Evolutionary conservation across 441 rosid species (phyloP).

Genomic region (Cnidoscolus chayamansa): DNA sequence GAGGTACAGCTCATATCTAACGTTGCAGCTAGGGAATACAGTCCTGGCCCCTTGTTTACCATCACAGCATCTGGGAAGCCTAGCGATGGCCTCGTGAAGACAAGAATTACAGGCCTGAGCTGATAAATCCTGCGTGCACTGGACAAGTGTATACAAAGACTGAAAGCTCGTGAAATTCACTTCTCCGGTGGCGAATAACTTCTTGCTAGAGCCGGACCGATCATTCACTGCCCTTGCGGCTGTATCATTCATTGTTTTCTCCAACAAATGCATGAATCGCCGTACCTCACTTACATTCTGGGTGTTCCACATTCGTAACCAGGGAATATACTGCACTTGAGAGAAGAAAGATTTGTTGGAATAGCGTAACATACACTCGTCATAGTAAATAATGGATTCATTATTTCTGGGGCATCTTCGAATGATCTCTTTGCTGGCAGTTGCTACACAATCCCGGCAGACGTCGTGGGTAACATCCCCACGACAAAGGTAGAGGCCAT

Average conservation of each 20-base stretch:
- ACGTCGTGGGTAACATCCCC: neutral
- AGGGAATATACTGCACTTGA: neutral
- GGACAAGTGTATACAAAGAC: neutral
- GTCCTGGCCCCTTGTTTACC: neutral
- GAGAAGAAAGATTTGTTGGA: constrained; percentile 16
- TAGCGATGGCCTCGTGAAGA: neutral
- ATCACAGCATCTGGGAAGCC: neutral
- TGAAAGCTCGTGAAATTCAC: neutral
- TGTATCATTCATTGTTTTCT: neutral
- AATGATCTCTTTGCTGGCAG: constrained; percentile 10
- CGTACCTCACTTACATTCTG: constrained; percentile 6
- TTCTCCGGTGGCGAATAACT: neutral
- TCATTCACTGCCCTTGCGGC: neutral
- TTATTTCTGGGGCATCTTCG: constrained; percentile 20
- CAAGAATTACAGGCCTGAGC: neutral
- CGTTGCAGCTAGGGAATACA: constrained; percentile 22
- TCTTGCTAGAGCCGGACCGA: neutral
- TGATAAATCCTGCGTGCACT: constrained; percentile 19
- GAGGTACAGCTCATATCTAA: constrained; percentile 24
- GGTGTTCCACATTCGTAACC: neutral
- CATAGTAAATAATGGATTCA: constrained; percentile 27
- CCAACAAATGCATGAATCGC: neutral
- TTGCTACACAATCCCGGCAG: constrained; percentile 26
- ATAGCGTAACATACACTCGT: constrained; percentile 34
- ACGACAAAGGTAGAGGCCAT: constrained; percentile 31